A percentile compares a stretch with the other conserved stretches of the same genome.
Conservation (phyloP, 441 rosid genomes). For the Sinapis alba region DNA sequence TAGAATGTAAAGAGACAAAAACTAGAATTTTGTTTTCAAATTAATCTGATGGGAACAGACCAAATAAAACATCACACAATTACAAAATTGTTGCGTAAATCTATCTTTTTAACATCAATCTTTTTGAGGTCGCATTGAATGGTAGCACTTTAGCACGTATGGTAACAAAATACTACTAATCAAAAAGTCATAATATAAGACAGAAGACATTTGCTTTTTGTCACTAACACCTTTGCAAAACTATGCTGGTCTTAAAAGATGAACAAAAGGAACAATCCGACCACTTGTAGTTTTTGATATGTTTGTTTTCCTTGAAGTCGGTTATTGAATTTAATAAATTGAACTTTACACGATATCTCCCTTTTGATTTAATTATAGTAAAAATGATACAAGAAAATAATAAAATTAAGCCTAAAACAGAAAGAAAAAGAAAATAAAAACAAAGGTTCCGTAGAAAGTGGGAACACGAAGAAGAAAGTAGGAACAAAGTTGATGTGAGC, state of each 20-base stretch:
- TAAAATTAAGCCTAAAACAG: background rate
- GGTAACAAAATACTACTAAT: constrained; percentile 11
- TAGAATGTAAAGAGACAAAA: background rate
- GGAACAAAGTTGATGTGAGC: constrained; percentile 34
- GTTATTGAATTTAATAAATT: background rate
- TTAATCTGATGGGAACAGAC: constrained; percentile 1
- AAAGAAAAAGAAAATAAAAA: background rate
- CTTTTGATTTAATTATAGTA: constrained; percentile 5
- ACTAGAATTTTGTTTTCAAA: background rate
- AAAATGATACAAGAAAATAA: background rate
- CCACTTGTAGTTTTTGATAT: background rate
- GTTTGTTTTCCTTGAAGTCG: background rate
- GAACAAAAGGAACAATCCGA: constrained; percentile 27
- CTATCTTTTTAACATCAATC: background rate
- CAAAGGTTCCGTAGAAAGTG: constrained; percentile 28
- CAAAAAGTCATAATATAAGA: constrained; percentile 7
- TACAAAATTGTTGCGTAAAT: background rate
- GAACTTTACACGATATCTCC: constrained; percentile 26
- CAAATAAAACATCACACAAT: background rate
- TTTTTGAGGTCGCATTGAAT: background rate
- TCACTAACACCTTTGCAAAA: constrained; percentile 28
- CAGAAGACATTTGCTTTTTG: constrained; percentile 15
- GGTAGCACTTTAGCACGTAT: constrained; percentile 2
- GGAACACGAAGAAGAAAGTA: constrained; percentile 37
- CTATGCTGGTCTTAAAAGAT: constrained; percentile 3